These are phyloP conservation scores for Kwoniella botswanensis DNA, from an alignment of 768 basidiomycete genomes.

Conservation along the genomic window DNA sequence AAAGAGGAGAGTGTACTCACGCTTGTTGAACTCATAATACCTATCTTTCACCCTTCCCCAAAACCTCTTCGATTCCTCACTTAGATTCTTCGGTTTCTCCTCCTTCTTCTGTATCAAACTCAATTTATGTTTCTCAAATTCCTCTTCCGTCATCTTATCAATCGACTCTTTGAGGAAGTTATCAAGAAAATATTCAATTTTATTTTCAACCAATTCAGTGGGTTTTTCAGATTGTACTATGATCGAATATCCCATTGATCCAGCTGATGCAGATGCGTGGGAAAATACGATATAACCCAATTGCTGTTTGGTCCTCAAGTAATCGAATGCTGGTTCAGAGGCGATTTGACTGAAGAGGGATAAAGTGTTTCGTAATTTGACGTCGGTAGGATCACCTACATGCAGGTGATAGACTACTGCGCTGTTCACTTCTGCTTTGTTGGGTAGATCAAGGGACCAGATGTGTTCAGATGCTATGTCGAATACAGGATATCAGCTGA, in stretches of 20 bases:
- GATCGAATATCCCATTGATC: constrained; percentile 76
- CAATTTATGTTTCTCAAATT: constrained; percentile 77
- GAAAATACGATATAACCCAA: constrained; percentile 84
- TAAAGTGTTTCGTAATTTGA: constrained; percentile 69
- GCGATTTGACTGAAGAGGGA: constrained; percentile 81
- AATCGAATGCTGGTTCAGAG: constrained; percentile 88
- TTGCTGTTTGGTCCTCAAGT: constrained; percentile 91
- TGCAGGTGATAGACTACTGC: constrained; percentile 83
- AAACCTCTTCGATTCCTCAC: constrained; percentile 72
- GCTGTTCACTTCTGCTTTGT: constrained; percentile 85
- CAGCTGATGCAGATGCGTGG: constrained; percentile 64
- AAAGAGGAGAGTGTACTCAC: constrained; percentile 62
- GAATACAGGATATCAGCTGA: constrained; percentile 1
- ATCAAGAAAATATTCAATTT: constrained; percentile 82
- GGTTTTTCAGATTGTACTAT: constrained; percentile 86
- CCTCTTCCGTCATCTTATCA: constrained; percentile 70
- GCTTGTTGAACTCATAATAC: constrained; percentile 82
- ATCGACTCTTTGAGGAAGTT: constrained; percentile 72
- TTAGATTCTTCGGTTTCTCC: constrained; percentile 86
- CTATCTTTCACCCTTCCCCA: constrained; percentile 75
- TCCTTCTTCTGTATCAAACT: constrained; percentile 79
- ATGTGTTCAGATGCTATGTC: constrained; percentile 71
- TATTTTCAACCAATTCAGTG: constrained; percentile 78
- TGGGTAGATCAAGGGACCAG: constrained; percentile 71
- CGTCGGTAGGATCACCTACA: constrained; percentile 72